Evolutionary conservation across 2,329 filamentous ascomycete genomes (phyloP), one percentile per base, ranked within the genome.

Genomic region (Microcyclospora pomicola): DNA sequence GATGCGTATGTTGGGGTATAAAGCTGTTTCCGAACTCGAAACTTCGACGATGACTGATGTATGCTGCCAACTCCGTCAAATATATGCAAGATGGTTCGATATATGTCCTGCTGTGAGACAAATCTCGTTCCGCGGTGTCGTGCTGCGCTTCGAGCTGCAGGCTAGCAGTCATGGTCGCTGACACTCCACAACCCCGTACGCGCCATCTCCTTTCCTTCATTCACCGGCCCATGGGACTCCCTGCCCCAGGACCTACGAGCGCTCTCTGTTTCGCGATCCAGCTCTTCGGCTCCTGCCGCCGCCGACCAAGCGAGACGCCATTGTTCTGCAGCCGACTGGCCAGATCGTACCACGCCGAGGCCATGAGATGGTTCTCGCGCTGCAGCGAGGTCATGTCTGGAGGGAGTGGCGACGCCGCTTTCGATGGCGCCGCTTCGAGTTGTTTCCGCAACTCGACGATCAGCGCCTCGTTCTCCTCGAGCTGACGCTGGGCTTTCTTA

Each of bases 291-390:
- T 73, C 72, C 50, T 88, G 82, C 49, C 75, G 75, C 49, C 81
- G 71, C 47, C 84, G 68, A 54, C 86, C 80, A 44, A 92, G 62
- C 38, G 83, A 75, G 31, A 88, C 79, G 44, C 82, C 82, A 57
- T 87, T 88, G 63, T 81, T 86, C 62, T 91, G 83, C 49, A 92
- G 61, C 36, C 84, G 71, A 54, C 71, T 78, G 16, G 79, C 77
- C 51, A 91, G 72, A 59, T 88, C 82, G 62, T 87, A 87, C 82
- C 82, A 92, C 2, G 84, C 84, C n/a, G 77, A 81, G 16, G 79
- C 69, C 51, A 92, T 84, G 54, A 91, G 70, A 30, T 72, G 71
- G 57, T 84, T 85, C 59, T 92, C 84, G 49, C 80, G 74, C 56
- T 81, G 73, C 42, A 92, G 71, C 49, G 78, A 82, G 47, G 75